Evolutionary conservation across 75 land plant genomes (phyloP).

Genomic region (Azolla pinnata): DNA sequence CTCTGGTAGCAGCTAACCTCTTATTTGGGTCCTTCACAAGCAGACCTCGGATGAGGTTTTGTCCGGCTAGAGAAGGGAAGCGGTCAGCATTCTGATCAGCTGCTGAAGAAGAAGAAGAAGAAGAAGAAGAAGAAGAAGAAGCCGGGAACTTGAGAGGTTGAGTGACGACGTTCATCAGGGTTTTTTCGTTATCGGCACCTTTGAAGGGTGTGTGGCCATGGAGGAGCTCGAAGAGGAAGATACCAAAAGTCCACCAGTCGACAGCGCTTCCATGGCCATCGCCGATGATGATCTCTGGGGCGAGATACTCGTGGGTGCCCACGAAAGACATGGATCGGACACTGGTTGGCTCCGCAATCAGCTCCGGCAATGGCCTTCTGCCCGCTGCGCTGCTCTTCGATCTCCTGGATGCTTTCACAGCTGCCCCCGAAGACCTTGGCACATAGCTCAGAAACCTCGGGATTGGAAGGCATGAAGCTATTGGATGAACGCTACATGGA

Average conservation of each 20-base stretch:
- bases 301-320: conserved; percentile 74
- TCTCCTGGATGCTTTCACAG: neutral
- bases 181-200: conserved; percentile 43
- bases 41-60: conserved; percentile 46
- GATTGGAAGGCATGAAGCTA: conserved; percentile 43
- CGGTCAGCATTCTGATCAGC: neutral
- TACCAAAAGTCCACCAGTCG: conserved; percentile 74
- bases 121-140: no score
- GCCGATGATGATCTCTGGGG: conserved; percentile 54
- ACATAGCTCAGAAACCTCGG: conserved; percentile 29
- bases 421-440: conserved; percentile 15
- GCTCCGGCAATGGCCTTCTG: conserved; percentile 50
- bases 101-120: neutral
- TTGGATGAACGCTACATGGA: conserved; percentile 5
- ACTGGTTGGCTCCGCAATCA: conserved; percentile 62
- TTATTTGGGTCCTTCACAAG: conserved; percentile 48
- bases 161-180: conserved; percentile 52
- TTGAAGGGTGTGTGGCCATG: conserved; percentile 62
- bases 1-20: conserved; percentile 48
- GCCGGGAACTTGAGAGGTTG: conserved; percentile 53
- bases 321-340: conserved; percentile 88
- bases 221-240: conserved; percentile 56
- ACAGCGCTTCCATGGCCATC: conserved; percentile 75
- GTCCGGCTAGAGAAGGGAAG: conserved; percentile 9
- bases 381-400: neutral